These are phyloP conservation scores for Fusarium graminum DNA, from an alignment of 2,329 filamentous ascomycete species.

Conservation along the genomic window DNA sequence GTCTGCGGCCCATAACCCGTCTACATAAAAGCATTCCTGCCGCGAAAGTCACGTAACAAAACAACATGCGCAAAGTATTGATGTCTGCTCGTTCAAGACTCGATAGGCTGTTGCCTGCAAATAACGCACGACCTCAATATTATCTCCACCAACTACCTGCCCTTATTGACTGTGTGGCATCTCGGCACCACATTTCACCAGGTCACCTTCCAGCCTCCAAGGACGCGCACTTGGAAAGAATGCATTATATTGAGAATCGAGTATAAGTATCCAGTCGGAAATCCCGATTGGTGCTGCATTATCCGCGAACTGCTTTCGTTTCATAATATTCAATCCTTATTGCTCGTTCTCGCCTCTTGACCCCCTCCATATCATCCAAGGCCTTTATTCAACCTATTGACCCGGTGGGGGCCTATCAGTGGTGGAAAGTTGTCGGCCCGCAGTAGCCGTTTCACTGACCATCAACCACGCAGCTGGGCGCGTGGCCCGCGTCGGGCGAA, in stretches of 20 bases:
- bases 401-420: not conserved
- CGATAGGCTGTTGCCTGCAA: constrained; percentile 16
- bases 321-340: constrained; percentile 5
- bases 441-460: constrained; percentile 18
- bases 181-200: constrained; percentile 9
- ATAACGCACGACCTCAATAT: constrained; percentile 3
- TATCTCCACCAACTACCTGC: not conserved
- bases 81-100: constrained; percentile 11
- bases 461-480: constrained; percentile 6
- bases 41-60: constrained; percentile 7
- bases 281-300: constrained; percentile 3
- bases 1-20: constrained; percentile 41
- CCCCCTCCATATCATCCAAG: not conserved
- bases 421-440: constrained; percentile 33
- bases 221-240: constrained; percentile 5
- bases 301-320: constrained; percentile 5
- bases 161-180: constrained; percentile 14
- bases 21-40: constrained; percentile 13
- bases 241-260: not conserved
- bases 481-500: constrained; percentile 13
- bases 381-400: not conserved
- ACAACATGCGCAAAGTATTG: not conserved
- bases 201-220: constrained; percentile 5
- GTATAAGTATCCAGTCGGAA: too few species aligned
- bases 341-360: not conserved